Evolutionary conservation across 2,329 filamentous ascomycete genomes (phyloP).

Genomic region (Botrytis deweyae): DNA sequence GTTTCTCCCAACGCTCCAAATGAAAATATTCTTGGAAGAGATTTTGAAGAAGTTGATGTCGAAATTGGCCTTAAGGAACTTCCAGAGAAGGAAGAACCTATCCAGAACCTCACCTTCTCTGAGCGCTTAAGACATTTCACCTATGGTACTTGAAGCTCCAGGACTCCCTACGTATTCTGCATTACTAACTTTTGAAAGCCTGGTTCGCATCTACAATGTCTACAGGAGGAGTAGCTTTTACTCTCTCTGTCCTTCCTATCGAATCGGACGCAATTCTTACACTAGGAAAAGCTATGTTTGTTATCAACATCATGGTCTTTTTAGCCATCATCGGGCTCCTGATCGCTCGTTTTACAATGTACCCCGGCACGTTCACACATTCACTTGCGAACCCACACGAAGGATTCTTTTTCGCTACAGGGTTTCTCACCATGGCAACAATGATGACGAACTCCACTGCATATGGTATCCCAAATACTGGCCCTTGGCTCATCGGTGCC

Average conservation of each 20-base stretch:
- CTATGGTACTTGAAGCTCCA: conserved; percentile 10
- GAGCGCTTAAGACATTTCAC: conserved; percentile 22
- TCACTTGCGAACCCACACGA: conserved; percentile 65
- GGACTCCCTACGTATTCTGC: conserved; percentile 30
- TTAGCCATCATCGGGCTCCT: conserved; percentile 53
- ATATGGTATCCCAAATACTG: conserved; percentile 60
- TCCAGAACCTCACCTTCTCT: conserved; percentile 6
- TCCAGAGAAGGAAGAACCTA: conserved; percentile 8
- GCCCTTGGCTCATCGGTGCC: conserved; percentile 54
- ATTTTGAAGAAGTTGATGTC: background rate
- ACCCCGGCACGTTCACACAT: conserved; percentile 52
- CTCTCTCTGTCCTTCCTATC: conserved; percentile 60
- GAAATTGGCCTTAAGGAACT: background rate
- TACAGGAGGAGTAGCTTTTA: conserved; percentile 66
- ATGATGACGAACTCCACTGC: conserved; percentile 65
- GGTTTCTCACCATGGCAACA: conserved; percentile 67
- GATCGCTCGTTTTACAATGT: conserved; percentile 59
- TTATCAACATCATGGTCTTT: conserved; percentile 68
- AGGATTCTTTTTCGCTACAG: conserved; percentile 70
- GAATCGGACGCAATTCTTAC: conserved; percentile 55
- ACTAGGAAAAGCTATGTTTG: conserved; percentile 68
- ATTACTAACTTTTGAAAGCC: conserved; percentile 27
- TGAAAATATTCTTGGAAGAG: background rate
- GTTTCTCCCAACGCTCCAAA: background rate
- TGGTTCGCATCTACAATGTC: conserved; percentile 78